Conservation (phyloP, 495 filamentous ascomycete genomes). For the Parmelia sp. region DNA sequence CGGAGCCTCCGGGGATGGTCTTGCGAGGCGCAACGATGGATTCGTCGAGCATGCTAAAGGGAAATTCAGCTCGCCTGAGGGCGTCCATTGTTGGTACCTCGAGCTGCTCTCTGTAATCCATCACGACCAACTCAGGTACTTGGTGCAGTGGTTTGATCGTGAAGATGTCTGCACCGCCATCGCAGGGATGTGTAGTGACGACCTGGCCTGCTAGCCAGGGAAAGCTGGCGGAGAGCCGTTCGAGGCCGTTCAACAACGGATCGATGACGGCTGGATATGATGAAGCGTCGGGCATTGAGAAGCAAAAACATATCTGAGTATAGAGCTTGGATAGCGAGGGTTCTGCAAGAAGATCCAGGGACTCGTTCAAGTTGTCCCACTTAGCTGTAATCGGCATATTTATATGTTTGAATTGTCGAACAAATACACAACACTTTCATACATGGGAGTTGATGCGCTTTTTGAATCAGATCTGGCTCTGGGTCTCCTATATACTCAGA, state of each 20-base stretch:
- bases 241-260: constrained; percentile 35
- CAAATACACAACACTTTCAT: too few species aligned
- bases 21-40: constrained; percentile 40
- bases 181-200: constrained; percentile 35
- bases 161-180: constrained; percentile 37
- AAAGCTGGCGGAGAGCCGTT: constrained; percentile 35
- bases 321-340: too few species aligned
- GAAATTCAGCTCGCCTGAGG: constrained; percentile 39
- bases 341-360: too few species aligned
- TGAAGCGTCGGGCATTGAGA: constrained; percentile 28
- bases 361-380: too few species aligned
- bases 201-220: constrained; percentile 52
- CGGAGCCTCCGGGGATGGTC: constrained; percentile 38
- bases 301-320: constrained; percentile 43
- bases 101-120: constrained; percentile 36
- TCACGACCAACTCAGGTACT: constrained; percentile 37
- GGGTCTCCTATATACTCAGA: too few species aligned
- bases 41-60: constrained; percentile 51
- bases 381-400: too few species aligned
- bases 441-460: too few species aligned
- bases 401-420: too few species aligned
- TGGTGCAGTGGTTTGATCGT: constrained; percentile 35
- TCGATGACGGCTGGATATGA: constrained; percentile 29
- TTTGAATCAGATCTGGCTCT: too few species aligned
- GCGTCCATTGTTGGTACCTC: constrained; percentile 36